Base-by-base conservation (phyloP, 768 basidiomycete species). In the Psilocybe azurescens region DNA sequence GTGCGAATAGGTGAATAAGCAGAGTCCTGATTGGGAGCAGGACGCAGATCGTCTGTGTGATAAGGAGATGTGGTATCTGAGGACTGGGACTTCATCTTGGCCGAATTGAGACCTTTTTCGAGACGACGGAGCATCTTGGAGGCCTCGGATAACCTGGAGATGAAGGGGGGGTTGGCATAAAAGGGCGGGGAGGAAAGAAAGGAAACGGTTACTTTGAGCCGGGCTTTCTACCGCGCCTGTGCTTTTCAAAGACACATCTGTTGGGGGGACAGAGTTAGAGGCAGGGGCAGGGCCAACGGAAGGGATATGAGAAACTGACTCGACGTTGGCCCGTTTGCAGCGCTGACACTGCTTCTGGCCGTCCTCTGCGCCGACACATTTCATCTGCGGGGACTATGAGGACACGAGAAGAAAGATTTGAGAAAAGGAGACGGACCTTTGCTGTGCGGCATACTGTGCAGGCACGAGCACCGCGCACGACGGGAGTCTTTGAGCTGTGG, bases 301-400 rank as follows among this genome's bases (percentile, higher is more conserved):
- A 53, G 60, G 59, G 61, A 60, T 48, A 63, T 29, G 54, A 47
- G 50, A 44, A 56, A 81, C 86, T 63, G 73, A 90, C 90, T 91
- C 87, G 54, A 87, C 86, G 65, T 89, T 89, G 36, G 90, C 87
- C 61, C 93, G 89, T 71, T 86, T 89, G 77, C 93, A 95, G 54
- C 93, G 89, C 73, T 94, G 91, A 72, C 93, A 95, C 32, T 84
- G 86, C 68, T 87, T 88, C 63, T 86, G 82, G 61, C 92, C 91
- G 69, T 94, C 92, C 72, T 95, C 93, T 53, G 93, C 90, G 49
- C 91, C 93, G 61, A 94, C 92, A 69, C 93, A 95, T 74, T 94
- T 93, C 93, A 95, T 95, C 93, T 94, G 67, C 48, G 56, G 53
- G 41, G 58, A 53, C 41, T 60, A 60, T 60, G 53, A 72, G 63